Percentiles rank a stretch among this genome's conserved stretches.
These are phyloP conservation scores for Pseudogymnoascus sp. DNA, from an alignment of 2,329 filamentous ascomycete genomes.

Conservation along the genomic window DNA sequence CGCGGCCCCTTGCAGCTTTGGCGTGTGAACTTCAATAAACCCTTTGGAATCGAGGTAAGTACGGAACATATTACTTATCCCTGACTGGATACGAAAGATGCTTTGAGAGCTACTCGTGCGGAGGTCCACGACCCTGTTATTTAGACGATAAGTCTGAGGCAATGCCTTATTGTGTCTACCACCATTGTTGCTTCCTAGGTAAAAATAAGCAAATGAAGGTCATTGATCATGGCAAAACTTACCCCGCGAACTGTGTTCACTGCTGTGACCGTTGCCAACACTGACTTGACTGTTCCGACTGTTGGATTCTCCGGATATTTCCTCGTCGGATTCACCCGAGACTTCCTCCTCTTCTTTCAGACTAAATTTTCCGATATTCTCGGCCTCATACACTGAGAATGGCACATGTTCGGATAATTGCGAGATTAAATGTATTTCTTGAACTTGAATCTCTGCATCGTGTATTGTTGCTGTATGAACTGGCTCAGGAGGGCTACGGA, in stretches of 20 bases:
- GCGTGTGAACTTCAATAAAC: constrained; percentile 90
- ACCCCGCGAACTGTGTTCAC: neutral
- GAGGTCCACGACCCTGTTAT: constrained; percentile 74
- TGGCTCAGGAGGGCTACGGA: constrained; percentile 65
- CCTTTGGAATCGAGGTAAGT: constrained; percentile 61
- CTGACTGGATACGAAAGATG: constrained; percentile 79
- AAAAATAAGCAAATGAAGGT: neutral
- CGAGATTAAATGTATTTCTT: constrained; percentile 54
- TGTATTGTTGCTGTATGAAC: constrained; percentile 70
- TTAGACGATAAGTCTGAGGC: constrained; percentile 42
- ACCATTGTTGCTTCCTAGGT: neutral
- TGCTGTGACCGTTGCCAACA: neutral
- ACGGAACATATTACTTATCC: constrained; percentile 73
- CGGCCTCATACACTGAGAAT: constrained; percentile 63
- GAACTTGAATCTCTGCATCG: constrained; percentile 66
- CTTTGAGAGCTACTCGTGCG: constrained; percentile 79
- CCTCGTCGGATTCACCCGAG: constrained; percentile 5
- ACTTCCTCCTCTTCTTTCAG: constrained; percentile 45
- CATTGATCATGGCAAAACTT: neutral
- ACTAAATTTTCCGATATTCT: constrained; percentile 48
- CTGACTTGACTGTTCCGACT: neutral
- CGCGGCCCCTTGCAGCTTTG: constrained; percentile 81
- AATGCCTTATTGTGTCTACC: neutral
- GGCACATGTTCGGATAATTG: constrained; percentile 53
- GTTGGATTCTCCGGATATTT: neutral